These are phyloP conservation scores for Phytophthora idaei DNA, from an alignment of 352 stramenopile genomes.

Conservation along the genomic window DNA sequence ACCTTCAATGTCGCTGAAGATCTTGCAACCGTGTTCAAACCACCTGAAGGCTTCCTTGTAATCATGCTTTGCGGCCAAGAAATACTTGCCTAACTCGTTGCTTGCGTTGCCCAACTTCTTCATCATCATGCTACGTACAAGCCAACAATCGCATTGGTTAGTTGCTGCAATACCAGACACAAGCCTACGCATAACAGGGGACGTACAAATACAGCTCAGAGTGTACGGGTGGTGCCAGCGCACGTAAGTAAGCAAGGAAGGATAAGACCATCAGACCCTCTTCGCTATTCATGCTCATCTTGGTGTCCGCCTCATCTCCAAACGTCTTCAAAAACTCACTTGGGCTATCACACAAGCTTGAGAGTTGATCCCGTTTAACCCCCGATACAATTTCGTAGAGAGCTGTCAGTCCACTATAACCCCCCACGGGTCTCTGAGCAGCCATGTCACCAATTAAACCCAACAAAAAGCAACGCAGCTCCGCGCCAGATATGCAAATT, in stretches of 20 bases:
- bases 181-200: background rate
- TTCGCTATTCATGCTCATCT: slow-evolving; percentile 14
- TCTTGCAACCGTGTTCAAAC: slow-evolving; percentile 80
- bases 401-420: slow-evolving; percentile 28
- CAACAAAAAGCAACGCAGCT: slow-evolving; percentile 70
- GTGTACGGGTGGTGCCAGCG: slow-evolving; percentile 63
- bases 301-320: slow-evolving; percentile 9
- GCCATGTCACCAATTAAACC: slow-evolving; percentile 76
- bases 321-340: slow-evolving; percentile 22
- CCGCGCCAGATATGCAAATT: slow-evolving; percentile 51
- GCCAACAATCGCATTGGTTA: slow-evolving; percentile 21
- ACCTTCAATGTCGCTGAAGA: slow-evolving; percentile 88
- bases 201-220: slow-evolving; percentile 88
- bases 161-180: slow-evolving; percentile 4
- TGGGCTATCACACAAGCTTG: slow-evolving; percentile 10
- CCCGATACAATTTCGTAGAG: slow-evolving; percentile 62
- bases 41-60: slow-evolving; percentile 69
- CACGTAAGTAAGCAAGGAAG: slow-evolving; percentile 72
- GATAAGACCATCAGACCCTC: slow-evolving; percentile 55
- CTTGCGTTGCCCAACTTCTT: slow-evolving; percentile 89
- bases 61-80: slow-evolving; percentile 44
- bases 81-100: slow-evolving; percentile 86
- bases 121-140: slow-evolving; percentile 67
- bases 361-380: slow-evolving; percentile 39
- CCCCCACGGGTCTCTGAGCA: slow-evolving; percentile 41